phyloP scores from a whole-genome alignment of 305 asterid species.

The Plantago lanceolata region DNA sequence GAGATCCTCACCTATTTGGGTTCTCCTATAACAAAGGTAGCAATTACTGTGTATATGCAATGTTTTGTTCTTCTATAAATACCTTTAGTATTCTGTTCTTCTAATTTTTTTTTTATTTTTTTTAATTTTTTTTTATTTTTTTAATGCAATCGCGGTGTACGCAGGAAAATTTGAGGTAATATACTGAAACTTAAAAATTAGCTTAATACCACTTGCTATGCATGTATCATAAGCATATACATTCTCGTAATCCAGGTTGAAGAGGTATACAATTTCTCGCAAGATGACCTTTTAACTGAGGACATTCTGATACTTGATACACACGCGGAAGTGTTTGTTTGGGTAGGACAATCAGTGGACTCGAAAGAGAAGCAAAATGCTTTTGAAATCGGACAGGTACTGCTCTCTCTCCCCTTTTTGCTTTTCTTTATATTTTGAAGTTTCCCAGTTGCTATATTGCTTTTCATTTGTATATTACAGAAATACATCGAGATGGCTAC shows the following conservation, averaged over 20 bases:
- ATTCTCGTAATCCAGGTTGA: slow-evolving; percentile 38
- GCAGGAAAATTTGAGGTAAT: slow-evolving; percentile 69
- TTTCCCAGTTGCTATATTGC: slow-evolving; percentile 9
- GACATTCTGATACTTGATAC: slow-evolving; percentile 63
- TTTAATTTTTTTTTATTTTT: too few relatives aligned
- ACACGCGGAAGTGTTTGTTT: slow-evolving; percentile 58
- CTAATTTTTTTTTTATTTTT: slow-evolving; percentile 25
- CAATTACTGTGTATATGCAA: slow-evolving; percentile 19
- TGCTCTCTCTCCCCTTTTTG: neutral
- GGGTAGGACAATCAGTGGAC: slow-evolving; percentile 65
- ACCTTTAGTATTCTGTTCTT: slow-evolving; percentile 21
- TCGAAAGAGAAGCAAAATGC: slow-evolving; percentile 57
- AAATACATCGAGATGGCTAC: slow-evolving; percentile 56
- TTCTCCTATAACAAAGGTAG: slow-evolving; percentile 51
- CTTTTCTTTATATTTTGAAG: slow-evolving; percentile 6
- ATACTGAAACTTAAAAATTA: slow-evolving; percentile 11
- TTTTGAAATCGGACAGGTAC: slow-evolving; percentile 62
- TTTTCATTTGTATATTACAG: slow-evolving; percentile 31
- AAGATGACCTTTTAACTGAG: slow-evolving; percentile 66
- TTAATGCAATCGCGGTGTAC: slow-evolving; percentile 24
- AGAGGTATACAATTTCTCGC: slow-evolving; percentile 62
- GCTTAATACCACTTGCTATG: slow-evolving; percentile 1
- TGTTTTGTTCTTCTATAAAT: slow-evolving; percentile 14
- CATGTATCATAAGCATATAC: slow-evolving; percentile 17
- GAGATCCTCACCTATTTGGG: slow-evolving; percentile 60